Evolutionary conservation across 225 moss, liverwort and hornwort genomes (phyloP).

Genomic region (Takakia lepidozioides): DNA sequence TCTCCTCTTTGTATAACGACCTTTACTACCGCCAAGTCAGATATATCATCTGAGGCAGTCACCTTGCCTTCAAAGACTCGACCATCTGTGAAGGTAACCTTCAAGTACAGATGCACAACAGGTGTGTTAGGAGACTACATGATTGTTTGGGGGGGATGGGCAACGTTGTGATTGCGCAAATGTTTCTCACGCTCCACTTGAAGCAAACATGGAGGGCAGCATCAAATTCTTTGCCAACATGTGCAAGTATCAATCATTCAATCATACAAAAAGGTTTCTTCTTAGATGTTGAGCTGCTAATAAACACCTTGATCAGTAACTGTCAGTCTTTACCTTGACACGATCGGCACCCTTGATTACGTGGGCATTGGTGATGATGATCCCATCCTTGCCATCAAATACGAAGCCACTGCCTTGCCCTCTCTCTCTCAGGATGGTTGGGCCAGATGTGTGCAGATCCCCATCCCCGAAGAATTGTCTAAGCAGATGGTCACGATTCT

Average conservation of each 20-base stretch:
- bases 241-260: too few species aligned
- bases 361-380: slow-evolving; percentile 6
- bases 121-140: neutral
- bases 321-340: slow-evolving; percentile 1
- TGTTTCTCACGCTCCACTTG: too few species aligned
- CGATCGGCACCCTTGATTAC: slow-evolving; percentile 10
- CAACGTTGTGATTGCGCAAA: too few species aligned
- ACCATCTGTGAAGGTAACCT: slow-evolving; percentile 11
- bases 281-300: too few species aligned
- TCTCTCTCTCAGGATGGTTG: neutral
- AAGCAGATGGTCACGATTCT: slow-evolving; percentile 2
- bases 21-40: slow-evolving; percentile 7
- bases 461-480: slow-evolving; percentile 1
- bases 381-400: slow-evolving; percentile 4
- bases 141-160: too few species aligned
- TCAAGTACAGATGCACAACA: neutral
- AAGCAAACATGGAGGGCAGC: too few species aligned
- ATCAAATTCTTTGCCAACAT: too few species aligned
- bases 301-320: too few species aligned
- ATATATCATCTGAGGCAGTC: slow-evolving; percentile 2
- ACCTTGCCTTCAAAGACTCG: slow-evolving; percentile 4
- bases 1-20: slow-evolving; percentile 1
- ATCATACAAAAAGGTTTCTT: too few species aligned
- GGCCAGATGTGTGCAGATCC: neutral
- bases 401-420: slow-evolving; percentile 7